phyloP scores from a whole-genome alignment of 148 eudicot genomes.

The Linanthus parryae region DNA sequence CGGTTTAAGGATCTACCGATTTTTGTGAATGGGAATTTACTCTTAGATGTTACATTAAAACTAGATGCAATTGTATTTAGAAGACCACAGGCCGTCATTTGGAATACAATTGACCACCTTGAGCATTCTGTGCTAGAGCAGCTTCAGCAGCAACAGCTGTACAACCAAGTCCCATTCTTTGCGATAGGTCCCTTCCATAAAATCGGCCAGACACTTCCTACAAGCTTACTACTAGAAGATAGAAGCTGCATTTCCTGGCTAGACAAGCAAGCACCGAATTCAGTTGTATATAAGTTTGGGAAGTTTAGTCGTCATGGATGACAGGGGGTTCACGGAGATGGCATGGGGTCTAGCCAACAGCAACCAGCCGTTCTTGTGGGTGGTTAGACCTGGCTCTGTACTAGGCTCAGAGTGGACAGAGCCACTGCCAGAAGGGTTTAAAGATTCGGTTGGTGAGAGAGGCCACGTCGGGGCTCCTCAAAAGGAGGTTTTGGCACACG shows the following conservation, averaged over 20 bases:
- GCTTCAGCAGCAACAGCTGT: neutral
- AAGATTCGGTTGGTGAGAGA: neutral
- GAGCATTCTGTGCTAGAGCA: conserved; percentile 3
- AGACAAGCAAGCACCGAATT: conserved; percentile 15
- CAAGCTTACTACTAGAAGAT: conserved; percentile 13
- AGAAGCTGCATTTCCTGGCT: conserved; percentile 17
- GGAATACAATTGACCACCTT: conserved; percentile 9
- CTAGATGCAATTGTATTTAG: neutral
- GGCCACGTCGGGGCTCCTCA: conserved; percentile 16
- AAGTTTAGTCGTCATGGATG: conserved; percentile 9
- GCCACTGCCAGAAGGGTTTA: conserved; percentile 13
- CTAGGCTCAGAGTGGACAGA: conserved; percentile 13
- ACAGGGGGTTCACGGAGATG: conserved; percentile 8
- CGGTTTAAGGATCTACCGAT: conserved; percentile 7
- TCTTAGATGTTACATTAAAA: neutral
- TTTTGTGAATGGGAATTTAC: neutral
- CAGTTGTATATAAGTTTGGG: conserved; percentile 21
- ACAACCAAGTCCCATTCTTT: neutral
- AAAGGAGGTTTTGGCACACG: conserved; percentile 15
- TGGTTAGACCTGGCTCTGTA: conserved; percentile 18
- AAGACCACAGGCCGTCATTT: neutral
- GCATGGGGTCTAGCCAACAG: conserved; percentile 22
- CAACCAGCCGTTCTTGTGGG: conserved; percentile 18
- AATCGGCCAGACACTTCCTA: neutral
- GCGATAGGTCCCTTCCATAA: conserved; percentile 9